phyloP scores from a whole-genome alignment of 371 early-diverging fungal species.

The Batkoa obscura region DNA sequence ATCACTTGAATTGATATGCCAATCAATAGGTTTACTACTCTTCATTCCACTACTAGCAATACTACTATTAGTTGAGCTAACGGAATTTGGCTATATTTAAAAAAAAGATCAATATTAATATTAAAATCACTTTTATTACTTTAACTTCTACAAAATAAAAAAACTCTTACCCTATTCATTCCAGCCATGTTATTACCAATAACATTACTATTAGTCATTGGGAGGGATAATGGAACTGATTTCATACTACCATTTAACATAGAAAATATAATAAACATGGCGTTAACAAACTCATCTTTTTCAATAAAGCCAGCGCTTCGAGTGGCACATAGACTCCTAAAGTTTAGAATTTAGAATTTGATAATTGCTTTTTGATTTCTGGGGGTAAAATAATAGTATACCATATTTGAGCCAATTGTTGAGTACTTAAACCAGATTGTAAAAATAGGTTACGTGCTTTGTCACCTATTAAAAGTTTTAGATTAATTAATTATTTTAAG shows the following conservation, averaged over 20 bases:
- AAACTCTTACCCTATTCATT: background rate
- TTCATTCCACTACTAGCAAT: too few relatives aligned
- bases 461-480: too few relatives aligned
- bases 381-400: background rate
- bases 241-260: background rate
- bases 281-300: background rate
- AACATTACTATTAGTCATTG: background rate
- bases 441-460: background rate
- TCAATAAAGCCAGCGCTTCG: constrained; percentile 3
- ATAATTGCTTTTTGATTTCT: too few relatives aligned
- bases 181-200: background rate
- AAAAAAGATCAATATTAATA: background rate
- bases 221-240: background rate
- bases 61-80: too few relatives aligned
- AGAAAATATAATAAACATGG: constrained; percentile 3
- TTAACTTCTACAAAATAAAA: background rate
- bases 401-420: constrained; percentile 4
- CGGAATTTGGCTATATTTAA: background rate
- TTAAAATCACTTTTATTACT: background rate
- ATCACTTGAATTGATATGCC: constrained; percentile 6
- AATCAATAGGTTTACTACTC: too few relatives aligned
- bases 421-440: constrained; percentile 1
- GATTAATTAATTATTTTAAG: too few relatives aligned
- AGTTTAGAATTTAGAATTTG: background rate
- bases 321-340: constrained; percentile 3